phyloP scores from a whole-genome alignment of 2,329 filamentous ascomycete genomes.

The Pseudopithomyces chartarum region DNA sequence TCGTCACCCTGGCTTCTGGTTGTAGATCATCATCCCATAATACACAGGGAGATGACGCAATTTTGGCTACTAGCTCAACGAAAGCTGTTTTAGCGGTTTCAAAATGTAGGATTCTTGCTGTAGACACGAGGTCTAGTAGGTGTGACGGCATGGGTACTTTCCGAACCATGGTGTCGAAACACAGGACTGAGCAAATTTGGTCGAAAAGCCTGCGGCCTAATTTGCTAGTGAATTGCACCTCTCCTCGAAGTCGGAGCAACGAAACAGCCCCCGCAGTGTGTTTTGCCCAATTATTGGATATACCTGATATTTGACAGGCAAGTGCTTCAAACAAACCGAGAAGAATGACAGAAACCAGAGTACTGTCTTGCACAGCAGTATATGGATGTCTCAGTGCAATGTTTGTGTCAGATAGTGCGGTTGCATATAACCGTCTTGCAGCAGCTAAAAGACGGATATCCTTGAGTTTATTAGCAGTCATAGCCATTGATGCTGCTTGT shows the following conservation, averaged over 20 bases:
- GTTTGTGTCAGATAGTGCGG: slow-evolving; percentile 15
- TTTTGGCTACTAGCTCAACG: slow-evolving; percentile 8
- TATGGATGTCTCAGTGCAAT: slow-evolving; percentile 9
- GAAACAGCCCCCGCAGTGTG: slow-evolving; percentile 22
- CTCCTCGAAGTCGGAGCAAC: slow-evolving; percentile 17
- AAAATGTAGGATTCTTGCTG: neutral
- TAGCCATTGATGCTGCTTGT: slow-evolving; percentile 17
- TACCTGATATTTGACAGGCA: slow-evolving; percentile 9
- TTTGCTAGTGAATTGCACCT: slow-evolving; percentile 12
- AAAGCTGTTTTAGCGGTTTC: slow-evolving; percentile 9
- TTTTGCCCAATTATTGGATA: slow-evolving; percentile 18
- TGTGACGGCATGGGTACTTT: slow-evolving; percentile 10
- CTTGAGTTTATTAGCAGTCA: slow-evolving; percentile 12
- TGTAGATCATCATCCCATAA: slow-evolving; percentile 4
- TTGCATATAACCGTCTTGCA: slow-evolving; percentile 14
- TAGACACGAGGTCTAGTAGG: slow-evolving; percentile 9
- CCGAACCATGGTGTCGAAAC: slow-evolving; percentile 14
- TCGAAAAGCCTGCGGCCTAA: slow-evolving; percentile 21
- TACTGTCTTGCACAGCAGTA: slow-evolving; percentile 12
- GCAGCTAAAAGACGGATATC: slow-evolving; percentile 8
- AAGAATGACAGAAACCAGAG: slow-evolving; percentile 20
- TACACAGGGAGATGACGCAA: slow-evolving; percentile 8
- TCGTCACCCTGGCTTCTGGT: slow-evolving; percentile 4
- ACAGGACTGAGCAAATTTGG: slow-evolving; percentile 19
- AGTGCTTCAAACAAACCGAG: slow-evolving; percentile 23